phyloP scores from a whole-genome alignment of 2,329 filamentous ascomycete genomes.

The Calonectria fujianensis region DNA sequence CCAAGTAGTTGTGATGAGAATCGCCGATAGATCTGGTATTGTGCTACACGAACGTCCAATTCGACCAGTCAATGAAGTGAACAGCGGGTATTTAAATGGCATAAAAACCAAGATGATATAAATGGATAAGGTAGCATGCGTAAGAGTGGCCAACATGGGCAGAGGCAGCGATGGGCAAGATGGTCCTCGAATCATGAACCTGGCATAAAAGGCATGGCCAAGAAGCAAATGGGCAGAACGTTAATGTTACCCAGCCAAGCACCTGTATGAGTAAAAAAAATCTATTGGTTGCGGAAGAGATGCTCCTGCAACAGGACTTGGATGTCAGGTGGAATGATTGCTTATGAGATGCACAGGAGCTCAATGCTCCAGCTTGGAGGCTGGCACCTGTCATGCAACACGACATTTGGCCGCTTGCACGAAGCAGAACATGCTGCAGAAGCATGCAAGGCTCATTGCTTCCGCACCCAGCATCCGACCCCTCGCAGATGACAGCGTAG shows the following conservation, averaged over 20 bases:
- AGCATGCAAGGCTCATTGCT: slow-evolving; percentile 40
- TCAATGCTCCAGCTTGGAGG: slow-evolving; percentile 21
- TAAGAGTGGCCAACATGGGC: neutral
- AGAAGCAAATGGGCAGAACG: neutral
- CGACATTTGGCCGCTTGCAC: slow-evolving; percentile 34
- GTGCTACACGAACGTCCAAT: neutral
- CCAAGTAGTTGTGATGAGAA: neutral
- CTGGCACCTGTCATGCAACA: slow-evolving; percentile 23
- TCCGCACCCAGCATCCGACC: slow-evolving; percentile 30
- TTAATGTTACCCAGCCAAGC: neutral
- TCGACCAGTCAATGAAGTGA: neutral
- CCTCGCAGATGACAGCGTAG: slow-evolving; percentile 32
- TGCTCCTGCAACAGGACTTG: neutral
- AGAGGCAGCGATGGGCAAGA: neutral
- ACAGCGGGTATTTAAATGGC: neutral
- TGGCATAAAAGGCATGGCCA: neutral
- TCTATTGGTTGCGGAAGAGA: neutral
- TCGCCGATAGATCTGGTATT: neutral
- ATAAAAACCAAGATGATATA: neutral
- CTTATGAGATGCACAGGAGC: slow-evolving; percentile 3
- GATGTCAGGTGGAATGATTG: neutral
- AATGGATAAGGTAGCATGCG: neutral
- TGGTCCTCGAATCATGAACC: neutral
- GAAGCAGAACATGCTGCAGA: slow-evolving; percentile 35
- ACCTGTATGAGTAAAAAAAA: neutral